Percentiles rank a stretch among this genome's conserved stretches.
Conservation (phyloP, 805 yeast species). For the Komagataella kurtzmanii region DNA sequence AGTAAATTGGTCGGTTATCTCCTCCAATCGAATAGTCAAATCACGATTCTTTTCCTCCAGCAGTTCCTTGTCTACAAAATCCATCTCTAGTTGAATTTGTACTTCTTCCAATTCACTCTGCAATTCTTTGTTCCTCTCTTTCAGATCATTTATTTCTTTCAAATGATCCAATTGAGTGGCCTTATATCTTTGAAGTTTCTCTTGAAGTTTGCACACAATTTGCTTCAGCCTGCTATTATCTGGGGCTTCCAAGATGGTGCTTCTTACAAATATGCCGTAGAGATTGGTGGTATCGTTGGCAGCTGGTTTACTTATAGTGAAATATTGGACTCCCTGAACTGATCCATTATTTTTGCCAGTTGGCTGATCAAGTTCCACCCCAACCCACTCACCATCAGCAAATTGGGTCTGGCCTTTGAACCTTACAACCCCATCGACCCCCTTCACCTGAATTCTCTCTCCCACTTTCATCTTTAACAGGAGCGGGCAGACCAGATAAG, state of each 20-base stretch:
- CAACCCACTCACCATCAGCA: conserved; percentile 47
- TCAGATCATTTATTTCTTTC: conserved; percentile 14
- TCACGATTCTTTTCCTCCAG: conserved; percentile 20
- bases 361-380: conserved; percentile 27
- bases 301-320: conserved; percentile 8
- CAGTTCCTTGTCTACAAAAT: conserved; percentile 31
- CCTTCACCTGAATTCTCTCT: conserved; percentile 22
- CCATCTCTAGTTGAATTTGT: conserved; percentile 18
- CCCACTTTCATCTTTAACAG: conserved; percentile 7
- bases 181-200: conserved; percentile 23
- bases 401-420: conserved; percentile 42
- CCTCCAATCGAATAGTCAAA: conserved; percentile 14
- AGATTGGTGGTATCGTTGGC: not conserved
- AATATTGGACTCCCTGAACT: conserved; percentile 28
- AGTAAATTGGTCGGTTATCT: conserved; percentile 17
- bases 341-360: conserved; percentile 37
- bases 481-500: not conserved
- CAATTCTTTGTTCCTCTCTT: conserved; percentile 17
- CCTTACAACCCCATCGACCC: conserved; percentile 29
- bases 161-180: not conserved
- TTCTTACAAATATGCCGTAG: not conserved
- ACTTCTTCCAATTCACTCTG: conserved; percentile 4
- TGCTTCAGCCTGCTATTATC: conserved; percentile 6
- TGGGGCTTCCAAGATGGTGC: not conserved
- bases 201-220: conserved; percentile 31